phyloP scores from a whole-genome alignment of 148 eudicot species.

The Heliosperma pusillum region DNA sequence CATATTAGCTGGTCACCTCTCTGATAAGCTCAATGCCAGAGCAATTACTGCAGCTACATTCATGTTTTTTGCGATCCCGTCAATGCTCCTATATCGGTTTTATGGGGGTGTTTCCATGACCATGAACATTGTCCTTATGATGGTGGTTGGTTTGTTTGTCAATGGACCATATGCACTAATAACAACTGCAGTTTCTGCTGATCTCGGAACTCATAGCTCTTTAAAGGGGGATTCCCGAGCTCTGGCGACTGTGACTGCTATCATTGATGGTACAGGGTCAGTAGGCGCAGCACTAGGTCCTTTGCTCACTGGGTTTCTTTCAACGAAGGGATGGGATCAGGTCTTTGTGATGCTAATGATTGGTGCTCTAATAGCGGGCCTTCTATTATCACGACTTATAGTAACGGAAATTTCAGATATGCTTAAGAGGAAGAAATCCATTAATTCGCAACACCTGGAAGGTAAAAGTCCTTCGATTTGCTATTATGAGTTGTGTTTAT shows the following conservation, averaged over 20 bases:
- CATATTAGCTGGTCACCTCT: conserved; percentile 79
- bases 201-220: conserved; percentile 91
- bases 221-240: conserved; percentile 88
- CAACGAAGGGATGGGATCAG: conserved; percentile 76
- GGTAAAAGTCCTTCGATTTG: conserved; percentile 33
- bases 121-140: conserved; percentile 77
- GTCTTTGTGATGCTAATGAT: conserved; percentile 75
- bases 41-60: conserved; percentile 89
- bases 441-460: conserved; percentile 23
- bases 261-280: conserved; percentile 96
- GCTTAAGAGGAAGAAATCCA: conserved; percentile 23
- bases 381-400: conserved; percentile 68
- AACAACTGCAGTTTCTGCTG: conserved; percentile 97
- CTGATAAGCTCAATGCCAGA: conserved; percentile 83
- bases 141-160: conserved; percentile 73
- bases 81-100: conserved; percentile 68
- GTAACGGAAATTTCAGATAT: conserved; percentile 53
- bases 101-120: conserved; percentile 67
- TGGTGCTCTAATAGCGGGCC: conserved; percentile 79
- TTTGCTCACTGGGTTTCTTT: conserved; percentile 81
- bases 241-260: conserved; percentile 96
- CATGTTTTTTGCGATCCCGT: conserved; percentile 82
- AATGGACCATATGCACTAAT: conserved; percentile 98
- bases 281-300: conserved; percentile 95
- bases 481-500: not conserved